Base-by-base conservation (phyloP, 768 basidiomycete genomes). In the Pisolithus sp. region DNA sequence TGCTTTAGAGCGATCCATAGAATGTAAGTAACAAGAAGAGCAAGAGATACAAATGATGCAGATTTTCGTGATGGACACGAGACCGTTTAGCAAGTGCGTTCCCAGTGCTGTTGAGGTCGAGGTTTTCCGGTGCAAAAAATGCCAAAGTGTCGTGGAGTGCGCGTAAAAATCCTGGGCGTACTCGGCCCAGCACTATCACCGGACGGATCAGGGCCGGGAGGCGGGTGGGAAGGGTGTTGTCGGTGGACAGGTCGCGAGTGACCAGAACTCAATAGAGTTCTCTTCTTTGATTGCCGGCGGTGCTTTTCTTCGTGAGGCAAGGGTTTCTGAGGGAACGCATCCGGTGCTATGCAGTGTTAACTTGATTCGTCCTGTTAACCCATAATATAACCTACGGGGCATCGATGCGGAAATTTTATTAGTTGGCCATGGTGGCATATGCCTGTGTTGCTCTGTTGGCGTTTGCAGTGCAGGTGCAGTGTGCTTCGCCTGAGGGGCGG, bases 101-200 rank as follows among this genome's bases (percentile, higher is more conserved):
- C 50, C 23, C 50, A 48, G 36, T 30, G 42, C 31, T 34, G 55
- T 51, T 57, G 57, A 46, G 54, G 50, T 10, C 49, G 47, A 23
- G 52, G 53, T 24, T 52, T 72, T 54, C 64, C 60, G 40, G 68
- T 70, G 51, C 72, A 71, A 49, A 73, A 70, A 50, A 71, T 72
- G 44, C 71, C 70, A 42, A 71, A 71, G 42, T 62, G 58, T 43
- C 59, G 60, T 31, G 60, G 60, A 10, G 48, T 44, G 40, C 55
- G 62, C 30, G 58, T 28, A 5, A 57, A 39, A 8, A 53, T 47
- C 24, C 61, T 59, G 20, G 44, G 37, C n/a, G 38, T n/a, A 23
- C 30, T 37, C 3, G 57, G 49, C 23, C 48, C 45, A 34, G 52
- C 60, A 4, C 60, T 56, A 15, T 47, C 13, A 1, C 38, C 26